Evolutionary conservation across 441 rosid species (phyloP).

Genomic region (Erodium moschatum): DNA sequence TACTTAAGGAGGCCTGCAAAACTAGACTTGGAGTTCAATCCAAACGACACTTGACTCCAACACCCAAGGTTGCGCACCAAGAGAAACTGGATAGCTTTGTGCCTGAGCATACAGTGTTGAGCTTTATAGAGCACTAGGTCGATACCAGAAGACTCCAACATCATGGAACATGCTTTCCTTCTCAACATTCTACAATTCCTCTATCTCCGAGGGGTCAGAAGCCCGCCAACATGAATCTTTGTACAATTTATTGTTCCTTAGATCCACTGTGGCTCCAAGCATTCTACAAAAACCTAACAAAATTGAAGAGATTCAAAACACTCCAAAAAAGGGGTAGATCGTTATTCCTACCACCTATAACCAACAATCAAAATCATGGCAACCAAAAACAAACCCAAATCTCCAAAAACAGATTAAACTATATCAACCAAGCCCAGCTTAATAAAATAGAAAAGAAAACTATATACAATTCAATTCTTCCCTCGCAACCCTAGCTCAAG

Average conservation of each 20-base stretch:
- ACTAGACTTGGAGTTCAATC: conserved; percentile 20
- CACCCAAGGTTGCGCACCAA: conserved; percentile 28
- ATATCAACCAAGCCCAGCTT: neutral
- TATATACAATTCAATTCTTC: conserved; percentile 2
- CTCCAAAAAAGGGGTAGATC: conserved; percentile 12
- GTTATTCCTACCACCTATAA: conserved; percentile 2
- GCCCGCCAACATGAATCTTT: conserved; percentile 31
- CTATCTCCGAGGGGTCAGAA: conserved; percentile 26
- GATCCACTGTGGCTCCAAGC: conserved; percentile 36
- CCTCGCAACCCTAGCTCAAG: conserved; percentile 1
- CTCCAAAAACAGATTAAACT: conserved; percentile 13
- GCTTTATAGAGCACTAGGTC: conserved; percentile 35
- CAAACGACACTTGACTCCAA: conserved; percentile 33
- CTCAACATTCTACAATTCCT: conserved; percentile 50
- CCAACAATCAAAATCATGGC: conserved; percentile 15
- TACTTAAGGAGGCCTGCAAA: conserved; percentile 26
- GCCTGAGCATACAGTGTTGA: conserved; percentile 35
- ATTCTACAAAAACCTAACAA: conserved; percentile 16
- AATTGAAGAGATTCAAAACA: conserved; percentile 1
- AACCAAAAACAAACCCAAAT: conserved; percentile 20
- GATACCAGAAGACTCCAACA: conserved; percentile 28
- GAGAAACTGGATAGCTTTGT: conserved; percentile 22
- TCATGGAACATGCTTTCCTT: conserved; percentile 34
- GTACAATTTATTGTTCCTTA: conserved; percentile 30
- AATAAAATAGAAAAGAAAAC: conserved; percentile 11